Base-by-base conservation (phyloP, 495 filamentous ascomycete species). In the Lineolata rhizophorae region DNA sequence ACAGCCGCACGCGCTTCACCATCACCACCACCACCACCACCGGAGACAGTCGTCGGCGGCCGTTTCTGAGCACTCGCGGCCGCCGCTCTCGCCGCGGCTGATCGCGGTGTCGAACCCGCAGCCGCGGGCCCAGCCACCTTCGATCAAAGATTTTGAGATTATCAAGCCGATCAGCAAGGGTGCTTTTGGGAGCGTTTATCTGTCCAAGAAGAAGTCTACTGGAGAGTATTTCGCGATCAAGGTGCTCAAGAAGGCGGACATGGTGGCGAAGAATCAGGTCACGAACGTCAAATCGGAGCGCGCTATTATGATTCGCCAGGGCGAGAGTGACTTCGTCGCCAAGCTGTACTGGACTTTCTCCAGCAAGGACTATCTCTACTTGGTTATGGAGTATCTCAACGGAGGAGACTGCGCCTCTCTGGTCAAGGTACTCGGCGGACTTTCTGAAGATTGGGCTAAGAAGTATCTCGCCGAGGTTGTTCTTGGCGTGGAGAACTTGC, bases 271-370 rank as follows among this genome's bases (percentile, higher is more conserved):
- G 51, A 97, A 97, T 52, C 87, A 97, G 50, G 83, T 95, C 44
- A 93, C 85, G 29, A 97, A 97, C 47, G 87, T 97, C 39, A 93
- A 95, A 55, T 87, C 90, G 8, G 87, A 97, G 53, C 67, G 87
- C 40, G 90, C 90, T n/a, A 97, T 97, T 44, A 94, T 97, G 87
- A 97, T 97, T 90, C 92, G 87, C 72, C 90, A 97, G 57, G 90
- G 90, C 17, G 87, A 95, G 47, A 97, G 87, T 52, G 87, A 97
- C 40, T 97, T 95, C 53, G 87, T 97, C 30, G 87, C 87, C 11
- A 97, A 97, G 53, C 61, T 97, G 4, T 95, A 94, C 55, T 97
- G 87, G 87, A 95, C 87, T 1, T 97, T 97, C 46, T 85, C 87
- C 18, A 97, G 90, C 62, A 97, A 97, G 48, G 87, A 97, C 47